Conservation (phyloP, 75 land plant species). For the Larix kaempferi region DNA sequence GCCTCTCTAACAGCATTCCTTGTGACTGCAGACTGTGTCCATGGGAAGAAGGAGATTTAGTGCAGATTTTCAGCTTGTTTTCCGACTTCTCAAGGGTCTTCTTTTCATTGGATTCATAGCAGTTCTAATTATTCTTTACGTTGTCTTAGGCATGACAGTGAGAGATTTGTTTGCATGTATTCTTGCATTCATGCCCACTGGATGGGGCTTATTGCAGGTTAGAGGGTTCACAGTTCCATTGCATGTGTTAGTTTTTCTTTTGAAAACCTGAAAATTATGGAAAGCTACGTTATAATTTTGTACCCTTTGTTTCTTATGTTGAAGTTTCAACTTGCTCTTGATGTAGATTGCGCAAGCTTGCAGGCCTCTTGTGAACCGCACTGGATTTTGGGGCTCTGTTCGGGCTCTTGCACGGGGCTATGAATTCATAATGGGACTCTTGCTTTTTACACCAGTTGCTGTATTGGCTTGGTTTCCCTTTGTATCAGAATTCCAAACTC, state of each 20-base stretch:
- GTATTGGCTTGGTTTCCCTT: constrained; percentile 76
- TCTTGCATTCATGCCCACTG: constrained; percentile 83
- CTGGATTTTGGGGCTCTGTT: constrained; percentile 72
- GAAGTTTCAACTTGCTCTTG: background rate
- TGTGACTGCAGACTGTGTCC: constrained; percentile 52
- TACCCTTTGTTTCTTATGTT: background rate
- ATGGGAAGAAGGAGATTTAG: constrained; percentile 80
- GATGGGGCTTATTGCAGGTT: constrained; percentile 80
- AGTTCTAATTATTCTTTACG: constrained; percentile 50
- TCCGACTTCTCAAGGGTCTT: constrained; percentile 69
- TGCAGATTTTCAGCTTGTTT: constrained; percentile 81
- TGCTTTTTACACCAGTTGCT: constrained; percentile 58
- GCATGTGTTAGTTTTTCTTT: constrained; percentile 12
- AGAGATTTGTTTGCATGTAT: constrained; percentile 74
- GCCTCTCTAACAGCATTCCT: background rate
- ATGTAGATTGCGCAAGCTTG: constrained; percentile 77
- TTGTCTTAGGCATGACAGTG: constrained; percentile 51
- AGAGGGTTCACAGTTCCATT: constrained; percentile 11
- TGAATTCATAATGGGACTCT: constrained; percentile 64
- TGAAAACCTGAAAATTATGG: background rate
- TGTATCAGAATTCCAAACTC: constrained; percentile 73
- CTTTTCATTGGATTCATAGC: constrained; percentile 72
- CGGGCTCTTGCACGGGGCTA: constrained; percentile 61
- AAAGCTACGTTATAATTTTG: background rate
- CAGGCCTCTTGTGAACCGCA: constrained; percentile 39